Percentiles rank a stretch among this genome's conserved stretches.
Evolutionary conservation across 306 rosid genomes (phyloP).

Genomic region (Lagenaria siceraria): DNA sequence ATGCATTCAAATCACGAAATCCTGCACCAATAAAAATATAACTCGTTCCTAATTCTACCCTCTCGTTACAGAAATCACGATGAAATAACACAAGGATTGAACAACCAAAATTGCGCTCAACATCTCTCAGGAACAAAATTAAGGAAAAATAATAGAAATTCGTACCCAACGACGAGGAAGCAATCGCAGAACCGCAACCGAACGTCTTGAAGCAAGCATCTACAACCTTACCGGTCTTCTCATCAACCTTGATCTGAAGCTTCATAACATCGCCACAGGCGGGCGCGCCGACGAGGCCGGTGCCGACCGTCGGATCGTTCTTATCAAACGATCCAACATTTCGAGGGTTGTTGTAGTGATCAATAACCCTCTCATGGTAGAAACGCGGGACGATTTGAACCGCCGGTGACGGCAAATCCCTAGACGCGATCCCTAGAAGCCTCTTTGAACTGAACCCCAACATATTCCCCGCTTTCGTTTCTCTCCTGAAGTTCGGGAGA

Average conservation of each 20-base stretch:
- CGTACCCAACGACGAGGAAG: constrained; percentile 81
- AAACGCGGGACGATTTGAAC: constrained; percentile 31
- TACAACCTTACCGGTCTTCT: constrained; percentile 55
- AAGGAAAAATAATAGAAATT: not conserved
- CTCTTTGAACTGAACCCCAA: constrained; percentile 41
- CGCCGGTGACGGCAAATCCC: constrained; percentile 15
- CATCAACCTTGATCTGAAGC: constrained; percentile 82
- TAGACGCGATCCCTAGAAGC: constrained; percentile 33
- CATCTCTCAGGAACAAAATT: not conserved
- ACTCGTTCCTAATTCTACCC: not conserved
- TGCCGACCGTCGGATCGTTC: constrained; percentile 64
- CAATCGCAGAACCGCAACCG: constrained; percentile 90
- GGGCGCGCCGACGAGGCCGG: constrained; percentile 83
- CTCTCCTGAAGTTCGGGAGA: not conserved
- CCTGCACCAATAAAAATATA: not conserved
- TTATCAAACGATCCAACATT: constrained; percentile 84
- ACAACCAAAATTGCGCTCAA: not conserved
- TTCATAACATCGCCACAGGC: constrained; percentile 96
- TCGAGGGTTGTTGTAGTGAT: constrained; percentile 75
- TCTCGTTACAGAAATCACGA: not conserved
- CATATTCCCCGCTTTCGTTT: constrained; percentile 22
- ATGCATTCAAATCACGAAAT: not conserved
- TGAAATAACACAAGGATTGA: not conserved
- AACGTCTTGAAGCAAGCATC: constrained; percentile 91
- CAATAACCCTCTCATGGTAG: constrained; percentile 82